Percentiles rank a stretch among this genome's conserved stretches.
Evolutionary conservation across 257 asterid species (phyloP).

Genomic region (Scutellaria minor): DNA sequence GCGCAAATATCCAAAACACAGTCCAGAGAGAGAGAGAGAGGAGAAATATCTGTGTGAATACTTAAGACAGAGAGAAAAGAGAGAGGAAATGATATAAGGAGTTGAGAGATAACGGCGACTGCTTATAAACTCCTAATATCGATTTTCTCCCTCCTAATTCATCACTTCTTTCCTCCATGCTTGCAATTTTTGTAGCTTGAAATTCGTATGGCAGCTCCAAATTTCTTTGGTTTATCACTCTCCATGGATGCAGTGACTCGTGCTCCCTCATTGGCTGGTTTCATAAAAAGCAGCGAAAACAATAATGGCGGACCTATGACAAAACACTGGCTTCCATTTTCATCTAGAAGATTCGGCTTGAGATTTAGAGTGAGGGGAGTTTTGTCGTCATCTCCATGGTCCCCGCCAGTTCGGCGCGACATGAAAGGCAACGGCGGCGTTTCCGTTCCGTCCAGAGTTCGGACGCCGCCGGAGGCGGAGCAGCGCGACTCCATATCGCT

Average conservation of each 20-base stretch:
- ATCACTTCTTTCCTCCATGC: neutral
- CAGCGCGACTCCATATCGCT: slow-evolving; percentile 61
- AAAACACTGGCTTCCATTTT: slow-evolving; percentile 25
- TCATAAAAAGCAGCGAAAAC: slow-evolving; percentile 19
- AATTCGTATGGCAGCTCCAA: slow-evolving; percentile 29
- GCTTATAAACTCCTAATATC: neutral
- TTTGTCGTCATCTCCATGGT: slow-evolving; percentile 43
- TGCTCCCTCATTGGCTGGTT: slow-evolving; percentile 34
- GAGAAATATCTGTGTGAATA: too few species aligned
- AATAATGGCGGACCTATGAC: slow-evolving; percentile 13
- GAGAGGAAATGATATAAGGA: neutral
- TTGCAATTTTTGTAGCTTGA: neutral
- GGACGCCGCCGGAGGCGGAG: slow-evolving; percentile 44
- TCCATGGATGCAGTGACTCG: slow-evolving; percentile 32
- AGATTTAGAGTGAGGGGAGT: slow-evolving; percentile 33
- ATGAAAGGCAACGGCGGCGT: slow-evolving; percentile 23
- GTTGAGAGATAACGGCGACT: neutral
- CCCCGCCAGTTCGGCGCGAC: slow-evolving; percentile 37
- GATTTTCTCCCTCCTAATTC: slow-evolving; percentile 3
- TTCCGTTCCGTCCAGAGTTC: slow-evolving; percentile 33
- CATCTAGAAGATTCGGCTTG: slow-evolving; percentile 28
- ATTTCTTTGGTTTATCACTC: slow-evolving; percentile 19
- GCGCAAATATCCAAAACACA: too few species aligned
- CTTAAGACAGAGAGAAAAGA: too few species aligned
- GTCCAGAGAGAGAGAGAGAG: too few species aligned